A percentile compares a stretch with the other conserved stretches of the same genome.
Conservation (phyloP, 768 basidiomycete genomes). For the Psilocybe subaeruginosa region DNA sequence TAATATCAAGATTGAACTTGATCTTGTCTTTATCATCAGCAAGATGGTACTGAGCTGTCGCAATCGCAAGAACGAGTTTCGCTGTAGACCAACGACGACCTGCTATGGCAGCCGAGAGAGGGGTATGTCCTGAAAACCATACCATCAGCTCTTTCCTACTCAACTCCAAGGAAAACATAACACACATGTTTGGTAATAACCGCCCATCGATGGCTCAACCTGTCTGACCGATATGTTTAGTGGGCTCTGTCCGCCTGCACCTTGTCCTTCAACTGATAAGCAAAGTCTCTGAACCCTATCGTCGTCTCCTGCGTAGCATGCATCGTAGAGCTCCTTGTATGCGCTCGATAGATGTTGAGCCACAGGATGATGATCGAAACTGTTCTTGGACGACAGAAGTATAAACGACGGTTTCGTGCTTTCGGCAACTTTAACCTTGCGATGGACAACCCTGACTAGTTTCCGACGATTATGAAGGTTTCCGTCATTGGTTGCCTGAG, state of each 20-base stretch:
- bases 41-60: slow-evolving; percentile 53
- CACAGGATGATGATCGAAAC: slow-evolving; percentile 31
- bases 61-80: slow-evolving; percentile 59
- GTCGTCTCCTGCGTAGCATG: slow-evolving; percentile 55
- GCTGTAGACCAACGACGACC: slow-evolving; percentile 60
- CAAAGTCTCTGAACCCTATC: slow-evolving; percentile 55
- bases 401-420: slow-evolving; percentile 3
- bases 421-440: background rate
- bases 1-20: slow-evolving; percentile 36
- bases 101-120: slow-evolving; percentile 52
- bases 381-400: background rate
- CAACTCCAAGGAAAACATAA: background rate
- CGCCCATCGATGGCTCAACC: slow-evolving; percentile 15
- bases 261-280: slow-evolving; percentile 40
- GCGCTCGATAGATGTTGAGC: slow-evolving; percentile 33
- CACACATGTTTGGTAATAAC: slow-evolving; percentile 25
- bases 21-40: slow-evolving; percentile 34
- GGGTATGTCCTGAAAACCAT: slow-evolving; percentile 42
- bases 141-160: background rate
- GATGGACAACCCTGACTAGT: background rate
- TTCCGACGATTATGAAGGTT: background rate
- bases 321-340: slow-evolving; percentile 62
- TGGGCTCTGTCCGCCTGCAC: slow-evolving; percentile 23
- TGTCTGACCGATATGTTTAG: slow-evolving; percentile 48
- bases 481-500: slow-evolving; percentile 1